Percentiles rank a stretch among this genome's conserved stretches.
Evolutionary conservation across 371 early-diverging fungal species (phyloP).

Genomic region (Mucor velutinosus): DNA sequence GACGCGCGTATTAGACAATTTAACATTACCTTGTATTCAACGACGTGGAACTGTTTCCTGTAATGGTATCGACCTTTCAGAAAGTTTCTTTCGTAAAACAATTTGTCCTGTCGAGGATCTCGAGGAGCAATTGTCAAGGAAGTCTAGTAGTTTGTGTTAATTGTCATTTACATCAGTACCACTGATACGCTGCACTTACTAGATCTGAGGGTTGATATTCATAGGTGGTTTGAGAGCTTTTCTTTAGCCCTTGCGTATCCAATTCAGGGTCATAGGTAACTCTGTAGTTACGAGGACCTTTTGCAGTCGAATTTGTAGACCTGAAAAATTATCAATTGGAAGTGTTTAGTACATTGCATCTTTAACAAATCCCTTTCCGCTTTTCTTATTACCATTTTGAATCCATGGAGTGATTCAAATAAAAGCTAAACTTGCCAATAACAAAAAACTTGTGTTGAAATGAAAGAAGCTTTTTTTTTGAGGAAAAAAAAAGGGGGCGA

Average conservation of each 20-base stretch:
- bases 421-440: slow-evolving; percentile 7
- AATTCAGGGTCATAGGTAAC: slow-evolving; percentile 51
- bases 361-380: background rate
- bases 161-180: background rate
- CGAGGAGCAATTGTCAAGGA: slow-evolving; percentile 17
- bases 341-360: background rate
- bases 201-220: slow-evolving; percentile 25
- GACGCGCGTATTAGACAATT: background rate
- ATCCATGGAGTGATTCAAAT: slow-evolving; percentile 37
- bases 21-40: slow-evolving; percentile 34
- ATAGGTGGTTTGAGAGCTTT: slow-evolving; percentile 27
- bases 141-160: background rate
- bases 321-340: background rate
- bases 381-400: slow-evolving; percentile 27
- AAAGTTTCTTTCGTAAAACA: slow-evolving; percentile 36
- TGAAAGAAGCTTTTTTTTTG: background rate
- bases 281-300: slow-evolving; percentile 43
- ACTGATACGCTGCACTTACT: slow-evolving; percentile 12
- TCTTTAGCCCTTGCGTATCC: slow-evolving; percentile 34
- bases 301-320: slow-evolving; percentile 22
- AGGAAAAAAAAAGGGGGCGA: background rate
- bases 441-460: slow-evolving; percentile 1
- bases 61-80: slow-evolving; percentile 11
- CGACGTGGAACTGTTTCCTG: slow-evolving; percentile 20
- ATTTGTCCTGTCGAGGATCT: slow-evolving; percentile 44